Evolutionary conservation across 306 rosid species (phyloP), one percentile per base, ranked within the genome.

Genomic region (Adenanthera pavonina): DNA sequence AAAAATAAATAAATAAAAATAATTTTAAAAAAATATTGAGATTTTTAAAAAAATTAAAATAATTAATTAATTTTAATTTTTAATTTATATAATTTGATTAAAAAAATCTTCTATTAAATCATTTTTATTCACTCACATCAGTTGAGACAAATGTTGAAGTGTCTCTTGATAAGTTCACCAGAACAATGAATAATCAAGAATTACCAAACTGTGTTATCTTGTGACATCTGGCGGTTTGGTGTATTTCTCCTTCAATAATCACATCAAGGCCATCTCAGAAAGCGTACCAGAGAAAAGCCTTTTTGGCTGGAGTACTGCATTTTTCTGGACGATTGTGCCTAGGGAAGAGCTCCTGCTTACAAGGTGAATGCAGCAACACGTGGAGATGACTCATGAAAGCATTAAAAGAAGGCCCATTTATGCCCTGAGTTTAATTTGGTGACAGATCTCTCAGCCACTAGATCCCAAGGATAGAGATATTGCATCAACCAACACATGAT

Each of bases 301-400:
- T 84, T 86, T 84, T 78, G 71, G 81, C 78, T 74, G 52, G 78
- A 86, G 78, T 68, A 79, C 66, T 77, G 53, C 75, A 65, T 62
- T 25, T 59, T 85, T 83, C 80, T 59, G 81, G 75, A 65, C 74
- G 54, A 64, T 78, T 64, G 74, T 64, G 76, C 79, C 76, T 82
- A 86, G 85, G 88, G 81, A 82, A 61, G 84, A 79, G 78, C 5
- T 79, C 40, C 59, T 75, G 81, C 70, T 89, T 81, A 75, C 89
- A 75, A 60, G 78, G 85, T 48, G 48, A 51, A 8, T 72, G 60
- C 34, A 3, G 79, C 44, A 52, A 87, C 88, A 89, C 88, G 91
- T 91, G 93, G 91, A 80, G 84, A 70, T 88, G 97, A 90, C 89
- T 91, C 94, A 88, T 88, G 68, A 83, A 71, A 74, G 83, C 89